Base-by-base conservation (phyloP, 257 asterid species). In the Nicotiana sylvestris region DNA sequence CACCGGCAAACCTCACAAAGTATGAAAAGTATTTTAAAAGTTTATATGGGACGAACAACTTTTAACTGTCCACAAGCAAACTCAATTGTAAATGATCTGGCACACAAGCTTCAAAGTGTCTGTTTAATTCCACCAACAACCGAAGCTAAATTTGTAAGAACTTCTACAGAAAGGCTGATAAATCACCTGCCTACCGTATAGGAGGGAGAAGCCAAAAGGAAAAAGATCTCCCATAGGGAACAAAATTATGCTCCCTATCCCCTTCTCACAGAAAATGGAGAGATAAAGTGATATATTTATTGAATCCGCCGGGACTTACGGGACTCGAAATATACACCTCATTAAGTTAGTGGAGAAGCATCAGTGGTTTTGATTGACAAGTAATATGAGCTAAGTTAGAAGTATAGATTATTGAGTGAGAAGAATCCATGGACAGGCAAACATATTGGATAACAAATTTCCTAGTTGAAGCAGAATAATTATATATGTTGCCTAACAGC, bases 271-370 rank as follows among this genome's bases (percentile, higher is more conserved):
- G 49, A 43, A 43, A 43, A 43, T 43, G 10, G 10, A 39, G 49
- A 43, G 51, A 43, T 43, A 2, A 43, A 43, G 9, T 43, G 51
- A 43, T 43, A 43, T 9, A 43, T 43, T 43, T 43, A 43, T 43
- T 43, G 12, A 43, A 43, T 43, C 51, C 11, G 3, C 2, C 12
- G 51, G 51, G 51, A 8, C 12, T 43, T 2, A 43, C 12, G 12
- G 3, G 51, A 12, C 51, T 43, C 51, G 29, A 51, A 3, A 49
- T 58, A 58, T 76, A 29, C 80, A 29, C 10, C 43, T 51, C 80
- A 76, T 76, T 76, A 76, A 76, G 80, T 76, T 49, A 4, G 80
- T 51, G 80, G 11, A 76, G 51, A 51, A 76, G 27, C 80, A 15
- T 76, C 29, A 4, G 9, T 76, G 27, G 39, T 76, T 29, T 76